Conservation (phyloP, 768 basidiomycete genomes). For the Tylopilus vinaceipallidus region DNA sequence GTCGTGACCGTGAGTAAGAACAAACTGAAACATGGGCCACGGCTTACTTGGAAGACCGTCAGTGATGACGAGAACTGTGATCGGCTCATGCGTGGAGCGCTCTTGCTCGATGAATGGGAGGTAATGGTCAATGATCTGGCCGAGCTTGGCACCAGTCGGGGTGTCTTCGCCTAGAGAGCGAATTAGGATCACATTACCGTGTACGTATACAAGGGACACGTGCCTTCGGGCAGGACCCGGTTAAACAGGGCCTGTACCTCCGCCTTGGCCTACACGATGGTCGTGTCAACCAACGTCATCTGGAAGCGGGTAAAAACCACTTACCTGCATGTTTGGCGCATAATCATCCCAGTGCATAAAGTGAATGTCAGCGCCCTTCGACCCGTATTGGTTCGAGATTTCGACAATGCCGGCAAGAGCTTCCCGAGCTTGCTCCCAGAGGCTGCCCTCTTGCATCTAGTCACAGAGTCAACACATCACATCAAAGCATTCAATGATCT, state of each 20-base stretch:
- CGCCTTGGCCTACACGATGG: constrained; percentile 15
- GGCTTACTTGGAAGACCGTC: constrained; percentile 40
- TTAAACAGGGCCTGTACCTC: constrained; percentile 28
- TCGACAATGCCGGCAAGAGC: constrained; percentile 42
- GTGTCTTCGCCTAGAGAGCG: constrained; percentile 31
- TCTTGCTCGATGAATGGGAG: constrained; percentile 32
- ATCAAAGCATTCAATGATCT: not conserved
- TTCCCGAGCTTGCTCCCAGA: constrained; percentile 40
- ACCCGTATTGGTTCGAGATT: constrained; percentile 35
- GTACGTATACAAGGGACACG: not conserved
- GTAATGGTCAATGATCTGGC: constrained; percentile 37
- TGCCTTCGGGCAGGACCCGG: constrained; percentile 23
- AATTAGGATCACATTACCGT: not conserved
- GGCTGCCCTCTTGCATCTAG: constrained; percentile 40
- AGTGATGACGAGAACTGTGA: constrained; percentile 38
- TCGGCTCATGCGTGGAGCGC: constrained; percentile 33
- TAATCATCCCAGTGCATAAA: constrained; percentile 39
- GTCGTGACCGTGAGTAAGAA: not conserved
- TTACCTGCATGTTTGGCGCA: constrained; percentile 28
- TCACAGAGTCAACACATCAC: not conserved
- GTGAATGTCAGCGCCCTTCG: constrained; percentile 41
- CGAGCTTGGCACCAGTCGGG: constrained; percentile 38
- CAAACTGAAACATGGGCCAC: not conserved
- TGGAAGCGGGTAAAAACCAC: not conserved
- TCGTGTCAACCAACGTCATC: not conserved